Percentiles rank a stretch among this genome's conserved stretches.
Conservation (phyloP, 2,329 filamentous ascomycete species). For the Sporothrix globosa region DNA sequence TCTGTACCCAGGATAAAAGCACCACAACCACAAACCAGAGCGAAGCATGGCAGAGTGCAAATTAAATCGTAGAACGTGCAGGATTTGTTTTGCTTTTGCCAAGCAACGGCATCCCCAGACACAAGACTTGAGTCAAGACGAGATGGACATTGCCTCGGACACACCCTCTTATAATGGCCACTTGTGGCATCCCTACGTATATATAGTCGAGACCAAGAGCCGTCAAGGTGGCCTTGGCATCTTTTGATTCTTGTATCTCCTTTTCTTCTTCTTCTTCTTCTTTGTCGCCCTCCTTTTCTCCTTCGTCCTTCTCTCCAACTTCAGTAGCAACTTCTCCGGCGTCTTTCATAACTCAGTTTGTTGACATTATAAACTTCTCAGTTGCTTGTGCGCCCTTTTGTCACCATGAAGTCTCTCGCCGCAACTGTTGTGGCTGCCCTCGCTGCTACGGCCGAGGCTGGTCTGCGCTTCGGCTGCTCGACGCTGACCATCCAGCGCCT, state of each 20-base stretch:
- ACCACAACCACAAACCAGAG: not conserved
- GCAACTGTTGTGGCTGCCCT: slow-evolving; percentile 38
- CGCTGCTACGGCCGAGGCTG: slow-evolving; percentile 41
- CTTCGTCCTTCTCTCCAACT: not conserved
- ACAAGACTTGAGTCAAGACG: not conserved
- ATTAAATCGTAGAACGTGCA: slow-evolving; percentile 1
- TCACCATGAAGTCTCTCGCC: slow-evolving; percentile 42
- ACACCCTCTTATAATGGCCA: not conserved
- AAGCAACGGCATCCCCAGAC: slow-evolving; percentile 19
- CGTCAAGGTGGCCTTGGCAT: slow-evolving; percentile 7
- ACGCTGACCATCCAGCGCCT: slow-evolving; percentile 44
- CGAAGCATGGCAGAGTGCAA: not conserved
- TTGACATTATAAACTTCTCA: not conserved
- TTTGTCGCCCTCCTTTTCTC: not conserved
- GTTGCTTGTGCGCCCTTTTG: not conserved
- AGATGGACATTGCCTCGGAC: not conserved
- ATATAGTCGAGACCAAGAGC: slow-evolving; percentile 2
- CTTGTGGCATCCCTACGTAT: not conserved
- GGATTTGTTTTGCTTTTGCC: not conserved
- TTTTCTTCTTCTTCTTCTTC: not conserved
- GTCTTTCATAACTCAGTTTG: not conserved
- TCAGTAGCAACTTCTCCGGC: not conserved
- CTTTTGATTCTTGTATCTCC: not conserved
- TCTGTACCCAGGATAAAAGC: not conserved
- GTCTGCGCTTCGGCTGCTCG: slow-evolving; percentile 46